A percentile compares a stretch with the other conserved stretches of the same genome.
These are phyloP conservation scores for Pseudogymnoascus sp. DNA, from an alignment of 2,329 filamentous ascomycete species.

Conservation along the genomic window DNA sequence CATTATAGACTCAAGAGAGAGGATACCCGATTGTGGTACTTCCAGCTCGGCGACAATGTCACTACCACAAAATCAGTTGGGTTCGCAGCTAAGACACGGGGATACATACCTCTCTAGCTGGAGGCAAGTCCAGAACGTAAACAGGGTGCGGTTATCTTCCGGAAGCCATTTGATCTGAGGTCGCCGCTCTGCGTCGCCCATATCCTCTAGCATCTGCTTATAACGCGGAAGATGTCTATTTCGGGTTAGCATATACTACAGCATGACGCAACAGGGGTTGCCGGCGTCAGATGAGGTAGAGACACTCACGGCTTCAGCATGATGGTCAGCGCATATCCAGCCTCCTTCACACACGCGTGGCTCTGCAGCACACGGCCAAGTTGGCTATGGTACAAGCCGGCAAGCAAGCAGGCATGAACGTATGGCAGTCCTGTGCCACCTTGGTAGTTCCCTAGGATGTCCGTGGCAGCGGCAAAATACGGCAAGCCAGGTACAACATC, in stretches of 20 bases:
- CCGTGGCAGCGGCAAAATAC: slow-evolving; percentile 78
- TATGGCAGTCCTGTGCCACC: slow-evolving; percentile 77
- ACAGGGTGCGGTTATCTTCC: slow-evolving; percentile 54
- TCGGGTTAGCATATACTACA: background rate
- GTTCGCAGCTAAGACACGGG: background rate
- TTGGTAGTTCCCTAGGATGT: slow-evolving; percentile 74
- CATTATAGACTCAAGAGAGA: slow-evolving; percentile 55
- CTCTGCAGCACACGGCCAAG: slow-evolving; percentile 81
- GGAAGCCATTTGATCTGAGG: background rate
- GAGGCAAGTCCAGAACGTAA: slow-evolving; percentile 88
- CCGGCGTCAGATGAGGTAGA: background rate
- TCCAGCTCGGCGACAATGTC: slow-evolving; percentile 85
- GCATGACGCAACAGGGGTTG: background rate
- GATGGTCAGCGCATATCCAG: slow-evolving; percentile 53
- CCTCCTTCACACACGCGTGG: slow-evolving; percentile 51
- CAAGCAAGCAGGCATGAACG: slow-evolving; percentile 76
- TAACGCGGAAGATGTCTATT: background rate
- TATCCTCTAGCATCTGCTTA: background rate
- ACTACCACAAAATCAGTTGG: slow-evolving; percentile 35
- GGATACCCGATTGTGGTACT: slow-evolving; percentile 50
- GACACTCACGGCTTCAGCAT: slow-evolving; percentile 56
- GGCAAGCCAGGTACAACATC: slow-evolving; percentile 83
- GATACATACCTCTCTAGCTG: slow-evolving; percentile 71
- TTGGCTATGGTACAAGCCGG: slow-evolving; percentile 83
- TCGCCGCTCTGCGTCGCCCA: background rate